phyloP scores from a whole-genome alignment of 306 rosid species.

The Ceratonia siliqua region DNA sequence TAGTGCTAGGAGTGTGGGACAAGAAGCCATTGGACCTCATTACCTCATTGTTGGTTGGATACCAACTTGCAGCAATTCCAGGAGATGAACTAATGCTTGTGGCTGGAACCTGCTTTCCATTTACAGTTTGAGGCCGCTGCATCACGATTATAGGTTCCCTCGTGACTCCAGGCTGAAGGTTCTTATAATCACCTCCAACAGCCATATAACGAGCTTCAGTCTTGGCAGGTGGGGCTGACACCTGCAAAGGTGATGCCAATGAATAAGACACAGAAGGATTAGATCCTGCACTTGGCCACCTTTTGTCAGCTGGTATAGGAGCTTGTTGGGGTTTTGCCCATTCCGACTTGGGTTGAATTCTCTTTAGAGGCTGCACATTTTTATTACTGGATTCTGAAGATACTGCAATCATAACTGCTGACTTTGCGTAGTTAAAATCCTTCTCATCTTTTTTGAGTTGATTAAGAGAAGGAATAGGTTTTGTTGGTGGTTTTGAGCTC shows the following conservation, averaged over 20 bases:
- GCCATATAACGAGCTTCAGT: conserved; percentile 61
- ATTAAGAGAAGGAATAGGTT: conserved; percentile 46
- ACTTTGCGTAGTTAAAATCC: conserved; percentile 83
- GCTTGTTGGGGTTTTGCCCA: conserved; percentile 75
- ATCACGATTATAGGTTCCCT: conserved; percentile 78
- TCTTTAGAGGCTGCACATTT: conserved; percentile 69
- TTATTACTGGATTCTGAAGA: conserved; percentile 62
- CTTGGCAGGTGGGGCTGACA: conserved; percentile 58
- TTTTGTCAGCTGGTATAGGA: conserved; percentile 58
- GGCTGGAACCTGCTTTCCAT: conserved; percentile 61
- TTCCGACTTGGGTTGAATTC: conserved; percentile 70
- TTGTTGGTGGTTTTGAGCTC: conserved; percentile 58
- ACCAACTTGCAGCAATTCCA: conserved; percentile 64
- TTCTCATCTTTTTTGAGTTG: conserved; percentile 73
- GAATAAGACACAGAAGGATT: conserved; percentile 70
- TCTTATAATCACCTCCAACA: conserved; percentile 63
- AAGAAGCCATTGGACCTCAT: conserved; percentile 65
- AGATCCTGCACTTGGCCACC: conserved; percentile 65
- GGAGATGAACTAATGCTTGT: conserved; percentile 77
- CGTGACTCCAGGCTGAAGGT: conserved; percentile 62
- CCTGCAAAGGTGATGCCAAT: conserved; percentile 63
- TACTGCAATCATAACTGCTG: conserved; percentile 48
- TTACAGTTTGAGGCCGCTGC: conserved; percentile 81
- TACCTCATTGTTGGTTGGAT: conserved; percentile 61
- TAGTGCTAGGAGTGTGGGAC: conserved; percentile 58